Conservation (phyloP, 78 protist genomes). For the Blattamonas nauphoetae region DNA sequence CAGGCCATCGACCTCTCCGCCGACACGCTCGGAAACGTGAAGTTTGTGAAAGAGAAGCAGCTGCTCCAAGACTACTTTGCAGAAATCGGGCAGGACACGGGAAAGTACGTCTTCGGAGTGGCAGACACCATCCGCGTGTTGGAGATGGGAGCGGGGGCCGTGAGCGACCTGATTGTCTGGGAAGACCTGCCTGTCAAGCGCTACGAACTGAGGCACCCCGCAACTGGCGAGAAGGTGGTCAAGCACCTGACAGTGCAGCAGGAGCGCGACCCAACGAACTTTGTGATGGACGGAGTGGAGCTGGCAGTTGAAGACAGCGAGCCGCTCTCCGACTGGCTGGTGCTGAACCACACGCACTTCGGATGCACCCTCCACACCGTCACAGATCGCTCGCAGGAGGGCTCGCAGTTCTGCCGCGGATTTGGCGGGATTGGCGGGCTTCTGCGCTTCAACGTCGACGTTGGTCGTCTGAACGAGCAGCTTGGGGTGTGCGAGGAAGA, state of each 20-base stretch:
- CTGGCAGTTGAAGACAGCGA: conserved; percentile 54
- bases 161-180: conserved; percentile 77
- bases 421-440: conserved; percentile 96
- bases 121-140: conserved; percentile 77
- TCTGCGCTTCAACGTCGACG: conserved; percentile 3
- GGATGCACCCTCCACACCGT: conserved; percentile 87
- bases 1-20: conserved; percentile 93
- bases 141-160: conserved; percentile 96
- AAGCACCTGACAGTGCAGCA: conserved; percentile 49
- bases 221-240: conserved; percentile 29
- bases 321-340: conserved; percentile 87
- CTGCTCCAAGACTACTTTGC: conserved; percentile 87
- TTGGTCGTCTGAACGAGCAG: too few relatives aligned
- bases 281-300: conserved; percentile 44
- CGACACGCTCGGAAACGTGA: conserved; percentile 81
- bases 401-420: conserved; percentile 93
- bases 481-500: too few relatives aligned
- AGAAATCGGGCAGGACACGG: conserved; percentile 89
- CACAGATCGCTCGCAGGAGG: conserved; percentile 91
- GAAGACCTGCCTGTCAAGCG: conserved; percentile 66
- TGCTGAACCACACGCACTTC: conserved; percentile 77
- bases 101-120: conserved; percentile 87
- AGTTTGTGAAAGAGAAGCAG: conserved; percentile 93
- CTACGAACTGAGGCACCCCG: conserved; percentile 21
- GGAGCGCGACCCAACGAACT: conserved; percentile 30